A percentile compares a stretch with the other conserved stretches of the same genome.
phyloP scores from a whole-genome alignment of 331 rosid genomes.

The Acacia concinna region DNA sequence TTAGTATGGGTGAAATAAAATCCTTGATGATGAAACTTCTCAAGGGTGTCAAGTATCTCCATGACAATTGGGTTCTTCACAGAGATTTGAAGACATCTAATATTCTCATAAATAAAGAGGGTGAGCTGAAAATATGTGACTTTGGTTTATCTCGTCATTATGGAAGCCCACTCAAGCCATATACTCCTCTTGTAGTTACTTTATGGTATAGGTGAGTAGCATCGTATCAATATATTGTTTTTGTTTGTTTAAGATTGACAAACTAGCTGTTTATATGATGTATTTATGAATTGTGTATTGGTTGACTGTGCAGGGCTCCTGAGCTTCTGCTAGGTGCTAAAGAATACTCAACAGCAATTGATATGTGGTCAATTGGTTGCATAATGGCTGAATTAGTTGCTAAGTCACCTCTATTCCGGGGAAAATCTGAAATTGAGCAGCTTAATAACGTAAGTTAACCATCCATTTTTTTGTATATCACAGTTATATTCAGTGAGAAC shows the following conservation, averaged over 20 bases:
- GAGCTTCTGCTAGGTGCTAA: slow-evolving; percentile 74
- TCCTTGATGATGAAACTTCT: slow-evolving; percentile 68
- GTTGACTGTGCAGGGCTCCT: slow-evolving; percentile 68
- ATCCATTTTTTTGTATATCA: neutral
- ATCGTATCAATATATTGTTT: neutral
- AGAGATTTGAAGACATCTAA: slow-evolving; percentile 94
- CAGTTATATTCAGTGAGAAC: neutral
- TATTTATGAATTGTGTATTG: slow-evolving; percentile 19
- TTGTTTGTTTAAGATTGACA: neutral
- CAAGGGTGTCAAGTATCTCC: slow-evolving; percentile 87
- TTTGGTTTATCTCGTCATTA: slow-evolving; percentile 91
- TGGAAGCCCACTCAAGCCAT: slow-evolving; percentile 83
- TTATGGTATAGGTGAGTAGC: slow-evolving; percentile 84
- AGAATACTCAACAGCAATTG: slow-evolving; percentile 90
- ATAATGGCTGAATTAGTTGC: slow-evolving; percentile 89
- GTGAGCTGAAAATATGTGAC: slow-evolving; percentile 88
- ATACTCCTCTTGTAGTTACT: slow-evolving; percentile 86
- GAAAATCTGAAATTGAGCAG: slow-evolving; percentile 82
- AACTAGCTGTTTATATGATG: neutral
- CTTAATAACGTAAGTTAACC: slow-evolving; percentile 61
- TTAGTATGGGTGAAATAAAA: slow-evolving; percentile 78
- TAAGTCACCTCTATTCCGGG: slow-evolving; percentile 76
- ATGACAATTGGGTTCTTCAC: slow-evolving; percentile 93
- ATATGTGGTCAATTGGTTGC: slow-evolving; percentile 98
- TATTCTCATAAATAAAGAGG: slow-evolving; percentile 70